Evolutionary conservation across 169 alveolate genomes (phyloP).

Genomic region (Miamiensis avidus): DNA sequence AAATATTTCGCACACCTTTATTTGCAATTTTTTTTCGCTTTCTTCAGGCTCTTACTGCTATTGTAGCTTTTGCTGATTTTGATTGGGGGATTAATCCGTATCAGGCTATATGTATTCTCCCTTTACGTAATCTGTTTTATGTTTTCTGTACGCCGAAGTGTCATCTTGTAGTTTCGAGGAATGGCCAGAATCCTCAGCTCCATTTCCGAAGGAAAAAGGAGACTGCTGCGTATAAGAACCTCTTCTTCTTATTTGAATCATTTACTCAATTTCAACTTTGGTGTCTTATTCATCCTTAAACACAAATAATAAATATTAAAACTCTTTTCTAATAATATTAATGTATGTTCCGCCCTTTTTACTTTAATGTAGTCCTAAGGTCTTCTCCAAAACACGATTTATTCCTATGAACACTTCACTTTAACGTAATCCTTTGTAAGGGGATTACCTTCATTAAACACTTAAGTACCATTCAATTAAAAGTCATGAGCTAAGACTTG

Average conservation of each 20-base stretch:
- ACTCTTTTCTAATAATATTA: slow-evolving; percentile 43
- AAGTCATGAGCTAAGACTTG: slow-evolving; percentile 53
- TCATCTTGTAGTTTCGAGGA: too few species aligned
- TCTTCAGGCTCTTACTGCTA: slow-evolving; percentile 45
- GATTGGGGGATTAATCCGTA: slow-evolving; percentile 34
- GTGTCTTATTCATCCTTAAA: slow-evolving; percentile 37
- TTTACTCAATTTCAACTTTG: slow-evolving; percentile 23
- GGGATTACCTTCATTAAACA: slow-evolving; percentile 42
- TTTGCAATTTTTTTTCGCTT: slow-evolving; percentile 41
- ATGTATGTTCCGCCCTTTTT: slow-evolving; percentile 46
- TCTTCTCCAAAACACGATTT: slow-evolving; percentile 55
- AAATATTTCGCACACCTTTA: slow-evolving; percentile 45
- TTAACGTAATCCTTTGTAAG: slow-evolving; percentile 30
- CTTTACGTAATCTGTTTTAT: too few species aligned
- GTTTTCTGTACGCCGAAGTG: too few species aligned
- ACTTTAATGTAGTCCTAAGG: slow-evolving; percentile 43
- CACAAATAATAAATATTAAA: slow-evolving; percentile 24
- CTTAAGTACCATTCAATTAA: slow-evolving; percentile 26
- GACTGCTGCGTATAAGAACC: slow-evolving; percentile 44
- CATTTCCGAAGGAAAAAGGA: too few species aligned
- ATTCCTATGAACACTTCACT: slow-evolving; percentile 34
- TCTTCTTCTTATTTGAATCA: slow-evolving; percentile 14
- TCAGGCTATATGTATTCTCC: too few species aligned
- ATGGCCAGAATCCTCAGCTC: too few species aligned
- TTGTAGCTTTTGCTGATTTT: slow-evolving; percentile 42